These are phyloP conservation scores for Naganishia sp. DNA, from an alignment of 1,284 basidiomycete genomes.

Conservation along the genomic window DNA sequence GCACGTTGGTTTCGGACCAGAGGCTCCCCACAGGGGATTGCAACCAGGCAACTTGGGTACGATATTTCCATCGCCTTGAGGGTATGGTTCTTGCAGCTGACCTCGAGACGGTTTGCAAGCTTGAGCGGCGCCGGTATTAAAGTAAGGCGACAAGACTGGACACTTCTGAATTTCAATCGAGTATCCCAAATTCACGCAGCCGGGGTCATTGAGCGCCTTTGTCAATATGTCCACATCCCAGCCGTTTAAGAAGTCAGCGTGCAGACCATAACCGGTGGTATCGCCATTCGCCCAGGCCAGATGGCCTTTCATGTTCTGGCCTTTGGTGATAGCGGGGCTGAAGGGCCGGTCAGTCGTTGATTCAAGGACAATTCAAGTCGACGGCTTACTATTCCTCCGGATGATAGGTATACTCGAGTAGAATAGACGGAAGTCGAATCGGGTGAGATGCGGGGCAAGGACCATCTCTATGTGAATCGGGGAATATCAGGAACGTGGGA, in stretches of 20 bases:
- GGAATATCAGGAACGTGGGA: too few species aligned
- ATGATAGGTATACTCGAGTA: constrained; percentile 43
- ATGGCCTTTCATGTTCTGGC: constrained; percentile 39
- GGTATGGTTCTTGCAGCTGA: constrained; percentile 37
- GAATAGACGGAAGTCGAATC: constrained; percentile 43
- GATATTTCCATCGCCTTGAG: constrained; percentile 37
- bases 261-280: constrained; percentile 45
- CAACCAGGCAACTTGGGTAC: constrained; percentile 43
- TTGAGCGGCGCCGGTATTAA: constrained; percentile 21
- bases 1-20: constrained; percentile 32
- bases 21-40: constrained; percentile 41
- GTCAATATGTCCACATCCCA: constrained; percentile 43
- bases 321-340: constrained; percentile 6
- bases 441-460: constrained; percentile 39
- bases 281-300: constrained; percentile 52
- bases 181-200: constrained; percentile 32
- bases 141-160: constrained; percentile 36
- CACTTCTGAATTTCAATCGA: constrained; percentile 38
- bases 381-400: constrained; percentile 9
- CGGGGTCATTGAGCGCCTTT: constrained; percentile 38
- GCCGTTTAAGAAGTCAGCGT: constrained; percentile 41
- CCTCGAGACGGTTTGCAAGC: constrained; percentile 40
- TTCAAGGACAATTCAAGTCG: too few species aligned
- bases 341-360: neutral
- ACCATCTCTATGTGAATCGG: neutral